These are phyloP conservation scores for Rauvolfia tetraphylla DNA, from an alignment of 257 asterid genomes.

Conservation along the genomic window DNA sequence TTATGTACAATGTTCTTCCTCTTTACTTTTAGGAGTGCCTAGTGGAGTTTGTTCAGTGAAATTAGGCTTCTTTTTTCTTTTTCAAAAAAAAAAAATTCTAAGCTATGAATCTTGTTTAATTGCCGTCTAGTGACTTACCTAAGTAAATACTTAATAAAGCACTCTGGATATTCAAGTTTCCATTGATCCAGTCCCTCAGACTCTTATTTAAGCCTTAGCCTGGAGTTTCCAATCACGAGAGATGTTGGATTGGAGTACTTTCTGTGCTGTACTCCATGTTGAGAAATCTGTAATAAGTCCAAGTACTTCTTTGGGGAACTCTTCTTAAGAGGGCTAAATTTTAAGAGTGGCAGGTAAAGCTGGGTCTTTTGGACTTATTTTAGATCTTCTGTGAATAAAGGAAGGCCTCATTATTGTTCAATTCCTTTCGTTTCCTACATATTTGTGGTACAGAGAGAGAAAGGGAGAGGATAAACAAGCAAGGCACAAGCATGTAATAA, in stretches of 20 bases:
- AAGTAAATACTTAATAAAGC: neutral
- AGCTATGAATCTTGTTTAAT: neutral
- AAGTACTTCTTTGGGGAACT: neutral
- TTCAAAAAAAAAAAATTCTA: too few relatives aligned
- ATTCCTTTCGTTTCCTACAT: too few relatives aligned
- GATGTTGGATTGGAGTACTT: neutral
- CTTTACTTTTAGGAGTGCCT: too few relatives aligned
- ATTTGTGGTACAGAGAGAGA: too few relatives aligned
- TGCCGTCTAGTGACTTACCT: neutral
- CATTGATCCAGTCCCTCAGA: neutral
- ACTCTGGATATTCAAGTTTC: neutral
- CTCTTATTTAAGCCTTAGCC: neutral
- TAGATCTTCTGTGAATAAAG: neutral
- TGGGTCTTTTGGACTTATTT: neutral
- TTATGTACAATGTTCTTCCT: neutral
- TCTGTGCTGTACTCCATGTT: neutral
- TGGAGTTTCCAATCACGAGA: neutral
- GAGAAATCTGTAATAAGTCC: neutral
- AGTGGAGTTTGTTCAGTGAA: too few relatives aligned
- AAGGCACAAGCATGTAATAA: too few relatives aligned
- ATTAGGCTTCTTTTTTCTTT: neutral
- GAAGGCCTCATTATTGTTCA: too few relatives aligned
- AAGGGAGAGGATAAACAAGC: too few relatives aligned
- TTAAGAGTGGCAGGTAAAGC: neutral
- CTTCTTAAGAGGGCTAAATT: neutral